phyloP scores from a whole-genome alignment of 2,329 filamentous ascomycete genomes.

The Alternaria atra region DNA sequence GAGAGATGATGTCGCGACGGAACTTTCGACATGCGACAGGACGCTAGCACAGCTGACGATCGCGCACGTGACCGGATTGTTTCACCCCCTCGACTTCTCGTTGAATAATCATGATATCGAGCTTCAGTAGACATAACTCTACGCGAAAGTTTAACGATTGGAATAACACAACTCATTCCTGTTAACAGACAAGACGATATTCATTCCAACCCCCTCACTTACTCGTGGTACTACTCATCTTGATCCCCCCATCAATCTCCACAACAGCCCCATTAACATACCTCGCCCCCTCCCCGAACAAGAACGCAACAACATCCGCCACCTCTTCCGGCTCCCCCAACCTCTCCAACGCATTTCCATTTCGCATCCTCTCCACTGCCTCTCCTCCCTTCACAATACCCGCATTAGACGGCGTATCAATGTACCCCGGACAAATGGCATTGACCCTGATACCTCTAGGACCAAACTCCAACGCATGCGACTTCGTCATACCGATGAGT shows the following conservation, averaged over 20 bases:
- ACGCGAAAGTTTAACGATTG: not conserved
- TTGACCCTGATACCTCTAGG: constrained; percentile 44
- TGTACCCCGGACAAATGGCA: constrained; percentile 52
- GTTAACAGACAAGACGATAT: not conserved
- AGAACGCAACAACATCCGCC: constrained; percentile 60
- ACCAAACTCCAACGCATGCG: constrained; percentile 44
- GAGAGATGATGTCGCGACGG: constrained; percentile 17
- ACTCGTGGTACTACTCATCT: constrained; percentile 40
- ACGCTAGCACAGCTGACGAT: constrained; percentile 19
- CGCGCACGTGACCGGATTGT: constrained; percentile 59
- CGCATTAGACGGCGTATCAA: constrained; percentile 60
- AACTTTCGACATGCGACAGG: constrained; percentile 26
- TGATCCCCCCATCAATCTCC: constrained; percentile 59
- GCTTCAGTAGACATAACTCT: not conserved
- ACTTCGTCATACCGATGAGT: constrained; percentile 47
- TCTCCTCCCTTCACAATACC: constrained; percentile 60
- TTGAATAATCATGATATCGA: not conserved
- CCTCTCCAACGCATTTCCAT: constrained; percentile 54
- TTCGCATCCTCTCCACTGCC: constrained; percentile 52
- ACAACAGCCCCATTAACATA: constrained; percentile 61
- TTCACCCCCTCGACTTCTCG: not conserved
- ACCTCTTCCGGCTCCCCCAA: constrained; percentile 59
- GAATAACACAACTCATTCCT: fast-evolving
- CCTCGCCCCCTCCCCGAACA: constrained; percentile 56
- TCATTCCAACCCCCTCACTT: constrained; percentile 14